Base-by-base conservation (phyloP, 2,329 filamentous ascomycete genomes). In the Nectriaceae sp. region DNA sequence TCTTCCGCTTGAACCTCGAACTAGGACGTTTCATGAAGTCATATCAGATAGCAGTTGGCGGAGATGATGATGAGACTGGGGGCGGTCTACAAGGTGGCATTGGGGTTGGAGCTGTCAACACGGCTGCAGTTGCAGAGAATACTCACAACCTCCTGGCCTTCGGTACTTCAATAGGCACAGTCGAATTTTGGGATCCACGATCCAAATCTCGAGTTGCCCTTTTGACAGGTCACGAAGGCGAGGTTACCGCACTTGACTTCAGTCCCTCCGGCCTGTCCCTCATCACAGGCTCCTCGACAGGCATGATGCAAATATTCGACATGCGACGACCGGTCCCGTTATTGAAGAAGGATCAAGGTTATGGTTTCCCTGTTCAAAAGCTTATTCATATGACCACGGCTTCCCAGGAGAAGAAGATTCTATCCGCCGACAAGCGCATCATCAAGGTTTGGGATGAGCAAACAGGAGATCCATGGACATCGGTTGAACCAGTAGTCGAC, bases 391-490 rank as follows among this genome's bases (percentile, higher is more conserved):
- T 87, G 61, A 89, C 88, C 11, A 88, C 84, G 6, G 78, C 82
- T 11, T 88, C 87, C 0, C 84, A 88, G 40, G 87, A 91, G 53
- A 89, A 89, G 67, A 97, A 96, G 71, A 85, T 99, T 18, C 76
- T 97, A 53, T 95, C 92, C 2, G 85, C 91, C 6, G 95, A 99
- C 71, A 96, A 96, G 72, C 84, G 90, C 54, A 96, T 96, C 59
- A 95, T 99, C 75, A 99, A 99, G 72, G 84, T 99, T 39, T 99
- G 93, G 90, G 90, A 97, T 61, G 84, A 89, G 52, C 74, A 79
- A 26, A 85, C 86, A 49, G 94, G 94, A 47, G 84, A 85, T 19
- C 89, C 93, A 4, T 99, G 94, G 93, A 97, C 94, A 0, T 94
- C 90, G 1, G 89, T 97, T 38, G 94, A 99, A 64, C 94, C 94